Evolutionary conservation across 2,329 filamentous ascomycete species (phyloP).

Genomic region (Coniochaeta sp.): DNA sequence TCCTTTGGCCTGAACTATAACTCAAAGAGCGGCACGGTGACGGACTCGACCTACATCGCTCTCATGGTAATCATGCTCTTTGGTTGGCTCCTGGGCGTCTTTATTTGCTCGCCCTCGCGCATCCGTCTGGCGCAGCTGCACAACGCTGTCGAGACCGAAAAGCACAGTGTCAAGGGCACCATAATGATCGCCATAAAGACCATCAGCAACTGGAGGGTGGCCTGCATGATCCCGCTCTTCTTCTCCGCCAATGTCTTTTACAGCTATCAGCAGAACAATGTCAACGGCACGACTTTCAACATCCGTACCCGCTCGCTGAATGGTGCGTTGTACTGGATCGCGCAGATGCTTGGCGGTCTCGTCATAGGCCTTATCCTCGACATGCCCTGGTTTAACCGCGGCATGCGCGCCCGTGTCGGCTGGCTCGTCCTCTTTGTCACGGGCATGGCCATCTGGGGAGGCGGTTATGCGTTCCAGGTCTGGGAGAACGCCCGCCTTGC

Average conservation of each 20-base stretch:
- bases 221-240: slow-evolving; percentile 40
- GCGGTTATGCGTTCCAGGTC: slow-evolving; percentile 59
- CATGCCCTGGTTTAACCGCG: slow-evolving; percentile 31
- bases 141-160: slow-evolving; percentile 27
- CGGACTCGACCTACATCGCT: slow-evolving; percentile 42
- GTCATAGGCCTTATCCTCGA: slow-evolving; percentile 39
- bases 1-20: slow-evolving; percentile 36
- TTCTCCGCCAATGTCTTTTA: slow-evolving; percentile 50
- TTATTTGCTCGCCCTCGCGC: slow-evolving; percentile 39
- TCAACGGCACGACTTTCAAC: slow-evolving; percentile 48
- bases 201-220: slow-evolving; percentile 30
- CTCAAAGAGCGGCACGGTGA: slow-evolving; percentile 33
- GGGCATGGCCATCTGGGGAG: slow-evolving; percentile 48
- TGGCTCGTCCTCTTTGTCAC: slow-evolving; percentile 38
- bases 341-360: slow-evolving; percentile 47
- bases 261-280: slow-evolving; percentile 48
- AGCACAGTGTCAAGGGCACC: slow-evolving; percentile 20
- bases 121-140: slow-evolving; percentile 30
- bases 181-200: slow-evolving; percentile 27
- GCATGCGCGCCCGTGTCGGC: slow-evolving; percentile 35
- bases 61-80: slow-evolving; percentile 39
- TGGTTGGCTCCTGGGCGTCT: slow-evolving; percentile 37
- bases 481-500: slow-evolving; percentile 39
- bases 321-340: slow-evolving; percentile 46
- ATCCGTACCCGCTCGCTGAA: slow-evolving; percentile 49